Conservation (phyloP, 495 filamentous ascomycete genomes). For the Collariella sp. region DNA sequence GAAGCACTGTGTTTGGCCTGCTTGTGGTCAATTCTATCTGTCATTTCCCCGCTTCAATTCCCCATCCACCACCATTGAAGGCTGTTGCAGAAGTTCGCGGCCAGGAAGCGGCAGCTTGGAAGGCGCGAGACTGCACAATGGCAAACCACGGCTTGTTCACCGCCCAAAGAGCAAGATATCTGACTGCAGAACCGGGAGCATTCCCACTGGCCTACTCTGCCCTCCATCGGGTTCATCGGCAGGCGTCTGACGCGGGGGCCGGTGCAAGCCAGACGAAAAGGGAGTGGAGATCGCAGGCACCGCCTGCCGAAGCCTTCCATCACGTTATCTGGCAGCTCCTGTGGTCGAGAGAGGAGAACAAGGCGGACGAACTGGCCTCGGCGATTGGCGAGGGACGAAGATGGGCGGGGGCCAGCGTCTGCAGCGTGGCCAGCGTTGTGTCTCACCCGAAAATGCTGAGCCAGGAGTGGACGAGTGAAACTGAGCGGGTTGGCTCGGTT, state of each 20-base stretch:
- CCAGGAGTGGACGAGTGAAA: neutral
- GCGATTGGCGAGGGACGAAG: constrained; percentile 3
- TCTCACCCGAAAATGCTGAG: constrained; percentile 2
- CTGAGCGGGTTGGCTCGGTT: neutral
- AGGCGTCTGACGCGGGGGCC: neutral
- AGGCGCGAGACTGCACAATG: neutral
- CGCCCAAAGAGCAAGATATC: neutral
- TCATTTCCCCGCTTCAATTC: neutral
- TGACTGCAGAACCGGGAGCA: constrained; percentile 13
- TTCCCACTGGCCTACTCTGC: constrained; percentile 15
- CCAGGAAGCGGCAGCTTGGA: neutral
- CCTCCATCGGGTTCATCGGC: constrained; percentile 1
- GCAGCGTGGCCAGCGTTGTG: constrained; percentile 2
- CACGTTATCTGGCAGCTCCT: neutral
- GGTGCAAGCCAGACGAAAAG: neutral
- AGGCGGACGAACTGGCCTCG: neutral
- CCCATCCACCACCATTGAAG: neutral
- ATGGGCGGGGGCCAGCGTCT: constrained; percentile 1
- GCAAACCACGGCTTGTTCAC: neutral
- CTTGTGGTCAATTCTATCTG: neutral
- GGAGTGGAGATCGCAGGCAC: neutral
- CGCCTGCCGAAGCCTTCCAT: neutral
- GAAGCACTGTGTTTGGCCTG: neutral
- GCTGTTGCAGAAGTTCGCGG: neutral
- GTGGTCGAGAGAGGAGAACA: constrained; percentile 2